These are phyloP conservation scores for Candolleomyces aberdarensis DNA, from an alignment of 768 basidiomycete species.

Conservation along the genomic window DNA sequence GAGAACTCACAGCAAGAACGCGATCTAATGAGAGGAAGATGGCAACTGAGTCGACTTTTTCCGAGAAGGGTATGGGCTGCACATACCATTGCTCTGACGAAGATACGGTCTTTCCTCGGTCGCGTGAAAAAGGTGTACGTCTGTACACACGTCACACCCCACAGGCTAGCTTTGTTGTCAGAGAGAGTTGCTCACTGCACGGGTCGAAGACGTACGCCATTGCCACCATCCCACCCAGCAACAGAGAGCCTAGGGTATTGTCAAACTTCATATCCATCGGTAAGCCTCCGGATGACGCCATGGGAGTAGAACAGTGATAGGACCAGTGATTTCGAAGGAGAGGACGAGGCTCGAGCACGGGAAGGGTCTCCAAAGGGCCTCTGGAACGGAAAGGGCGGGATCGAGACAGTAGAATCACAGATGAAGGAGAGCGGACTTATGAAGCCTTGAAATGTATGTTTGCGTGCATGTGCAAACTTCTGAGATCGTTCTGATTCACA, in stretches of 20 bases:
- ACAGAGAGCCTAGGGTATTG: constrained; percentile 52
- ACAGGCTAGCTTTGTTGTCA: constrained; percentile 37
- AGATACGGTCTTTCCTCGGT: constrained; percentile 27
- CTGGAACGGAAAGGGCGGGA: too few species aligned
- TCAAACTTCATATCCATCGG: constrained; percentile 27
- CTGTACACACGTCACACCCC: constrained; percentile 55
- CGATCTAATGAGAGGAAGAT: not conserved
- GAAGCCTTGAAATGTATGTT: too few species aligned
- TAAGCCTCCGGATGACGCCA: not conserved
- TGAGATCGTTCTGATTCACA: too few species aligned
- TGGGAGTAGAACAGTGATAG: not conserved
- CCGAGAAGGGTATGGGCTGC: not conserved
- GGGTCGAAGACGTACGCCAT: constrained; percentile 40
- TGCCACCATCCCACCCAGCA: constrained; percentile 51
- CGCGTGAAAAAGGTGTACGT: constrained; percentile 48
- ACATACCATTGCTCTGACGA: constrained; percentile 37
- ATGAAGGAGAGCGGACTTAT: too few species aligned
- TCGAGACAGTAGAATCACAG: too few species aligned
- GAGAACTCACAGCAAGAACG: constrained; percentile 25
- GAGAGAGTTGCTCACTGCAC: not conserved
- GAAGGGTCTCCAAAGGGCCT: too few species aligned
- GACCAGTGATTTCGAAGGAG: not conserved
- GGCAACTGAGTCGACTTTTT: not conserved
- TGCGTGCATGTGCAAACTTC: too few species aligned
- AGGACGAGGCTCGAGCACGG: too few species aligned